These are phyloP conservation scores for Mytilinidion resinicola DNA, from an alignment of 495 filamentous ascomycete genomes.

Conservation along the genomic window DNA sequence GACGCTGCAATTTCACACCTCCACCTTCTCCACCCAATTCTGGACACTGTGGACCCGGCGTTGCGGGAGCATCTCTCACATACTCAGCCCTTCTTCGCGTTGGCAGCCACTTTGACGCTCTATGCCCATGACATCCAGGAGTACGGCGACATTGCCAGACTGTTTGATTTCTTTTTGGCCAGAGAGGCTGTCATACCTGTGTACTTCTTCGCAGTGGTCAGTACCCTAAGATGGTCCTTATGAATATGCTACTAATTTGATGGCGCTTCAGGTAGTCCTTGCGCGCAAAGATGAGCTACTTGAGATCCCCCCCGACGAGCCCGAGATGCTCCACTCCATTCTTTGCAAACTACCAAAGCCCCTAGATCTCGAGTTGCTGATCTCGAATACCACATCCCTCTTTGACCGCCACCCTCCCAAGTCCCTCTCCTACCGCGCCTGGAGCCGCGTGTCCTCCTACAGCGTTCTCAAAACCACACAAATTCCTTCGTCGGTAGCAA, in stretches of 20 bases:
- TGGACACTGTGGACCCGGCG: constrained; percentile 58
- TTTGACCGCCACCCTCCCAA: constrained; percentile 67
- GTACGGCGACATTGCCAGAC: constrained; percentile 75
- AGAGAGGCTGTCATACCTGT: constrained; percentile 76
- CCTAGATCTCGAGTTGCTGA: constrained; percentile 74
- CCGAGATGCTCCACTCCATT: constrained; percentile 86
- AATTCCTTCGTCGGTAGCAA: constrained; percentile 35
- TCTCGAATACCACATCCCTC: constrained; percentile 55
- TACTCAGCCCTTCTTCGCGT: constrained; percentile 84
- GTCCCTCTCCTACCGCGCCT: constrained; percentile 53
- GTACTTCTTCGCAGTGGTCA: constrained; percentile 72
- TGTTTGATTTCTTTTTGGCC: constrained; percentile 88
- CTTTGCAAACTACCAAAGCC: constrained; percentile 81
- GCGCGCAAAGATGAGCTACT: constrained; percentile 74
- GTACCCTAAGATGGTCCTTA: constrained; percentile 1
- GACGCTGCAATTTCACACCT: constrained; percentile 74
- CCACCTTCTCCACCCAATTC: constrained; percentile 72
- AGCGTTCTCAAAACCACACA: constrained; percentile 83
- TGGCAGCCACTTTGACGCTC: constrained; percentile 83
- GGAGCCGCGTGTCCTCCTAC: constrained; percentile 61
- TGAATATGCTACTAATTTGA: not conserved
- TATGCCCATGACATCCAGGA: constrained; percentile 94
- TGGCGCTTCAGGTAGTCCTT: constrained; percentile 58
- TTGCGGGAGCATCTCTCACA: constrained; percentile 66
- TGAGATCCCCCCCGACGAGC: constrained; percentile 73